These are phyloP conservation scores for Meira nashicola DNA, from an alignment of 1,284 basidiomycete species.

Conservation along the genomic window DNA sequence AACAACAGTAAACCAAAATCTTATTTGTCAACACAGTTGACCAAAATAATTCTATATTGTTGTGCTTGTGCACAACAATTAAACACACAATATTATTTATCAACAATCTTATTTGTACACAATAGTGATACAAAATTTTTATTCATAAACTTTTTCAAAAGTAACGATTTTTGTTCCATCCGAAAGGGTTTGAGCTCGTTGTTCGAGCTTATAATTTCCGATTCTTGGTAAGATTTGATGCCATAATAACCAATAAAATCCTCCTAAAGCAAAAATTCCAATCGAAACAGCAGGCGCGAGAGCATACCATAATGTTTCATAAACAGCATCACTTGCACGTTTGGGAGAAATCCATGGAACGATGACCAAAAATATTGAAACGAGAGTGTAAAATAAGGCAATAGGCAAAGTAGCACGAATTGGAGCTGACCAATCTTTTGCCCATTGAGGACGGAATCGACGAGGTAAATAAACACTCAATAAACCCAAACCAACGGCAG, in stretches of 20 bases:
- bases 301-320: conserved; percentile 21
- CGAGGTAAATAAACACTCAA: conserved; percentile 51
- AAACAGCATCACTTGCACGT: conserved; percentile 47
- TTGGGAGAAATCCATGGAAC: conserved; percentile 61
- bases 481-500: conserved; percentile 62
- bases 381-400: conserved; percentile 61
- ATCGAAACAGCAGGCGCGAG: conserved; percentile 31
- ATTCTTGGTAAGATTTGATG: conserved; percentile 58
- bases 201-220: conserved; percentile 56
- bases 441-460: conserved; percentile 15
- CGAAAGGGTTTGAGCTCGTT: conserved; percentile 42
- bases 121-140: too few relatives aligned
- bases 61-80: too few relatives aligned
- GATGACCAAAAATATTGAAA: conserved; percentile 59
- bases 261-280: conserved; percentile 55
- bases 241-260: conserved; percentile 62
- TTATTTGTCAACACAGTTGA: too few relatives aligned
- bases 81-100: too few relatives aligned
- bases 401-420: conserved; percentile 56
- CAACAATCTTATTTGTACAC: too few relatives aligned
- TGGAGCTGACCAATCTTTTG: conserved; percentile 33
- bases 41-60: too few relatives aligned
- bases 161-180: conserved; percentile 62
- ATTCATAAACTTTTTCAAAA: conserved; percentile 12
- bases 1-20: too few relatives aligned